Conservation (phyloP, 495 filamentous ascomycete species). For the Neurospora sp. region DNA sequence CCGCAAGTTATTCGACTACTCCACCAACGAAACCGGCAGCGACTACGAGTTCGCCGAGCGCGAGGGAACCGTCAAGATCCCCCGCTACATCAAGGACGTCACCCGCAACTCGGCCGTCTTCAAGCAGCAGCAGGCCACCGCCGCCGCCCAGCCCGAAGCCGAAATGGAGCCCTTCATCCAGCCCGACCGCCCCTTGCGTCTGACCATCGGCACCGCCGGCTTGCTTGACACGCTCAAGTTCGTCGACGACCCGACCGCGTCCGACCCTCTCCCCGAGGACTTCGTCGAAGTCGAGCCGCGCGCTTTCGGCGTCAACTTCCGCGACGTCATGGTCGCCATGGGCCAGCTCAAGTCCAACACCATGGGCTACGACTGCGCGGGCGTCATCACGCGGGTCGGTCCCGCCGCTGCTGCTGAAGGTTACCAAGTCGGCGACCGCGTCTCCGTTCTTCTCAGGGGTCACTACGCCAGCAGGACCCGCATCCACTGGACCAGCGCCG, state of each 20-base stretch:
- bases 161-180: constrained; percentile 19
- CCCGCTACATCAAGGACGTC: constrained; percentile 24
- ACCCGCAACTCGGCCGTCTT: constrained; percentile 21
- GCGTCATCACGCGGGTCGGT: constrained; percentile 44
- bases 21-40: neutral
- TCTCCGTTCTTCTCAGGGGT: constrained; percentile 29
- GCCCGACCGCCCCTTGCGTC: constrained; percentile 16
- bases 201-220: constrained; percentile 23
- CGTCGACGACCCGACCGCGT: constrained; percentile 15
- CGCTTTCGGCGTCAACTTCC: constrained; percentile 34
- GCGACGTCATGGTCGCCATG: constrained; percentile 43
- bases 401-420: constrained; percentile 29
- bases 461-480: constrained; percentile 12
- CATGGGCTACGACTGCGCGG: constrained; percentile 36
- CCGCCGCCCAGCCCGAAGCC: neutral
- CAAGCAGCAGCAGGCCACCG: neutral
- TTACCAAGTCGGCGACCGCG: constrained; percentile 37
- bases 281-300: constrained; percentile 32
- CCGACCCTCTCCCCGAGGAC: constrained; percentile 12
- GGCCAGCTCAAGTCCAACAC: constrained; percentile 30
- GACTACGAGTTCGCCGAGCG: constrained; percentile 24
- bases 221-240: constrained; percentile 24
- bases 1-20: constrained; percentile 12
- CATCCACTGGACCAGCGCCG: constrained; percentile 12
- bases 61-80: constrained; percentile 15